Base-by-base conservation (phyloP, 176 grass and related monocot species). In the Phoenix roebelenii region DNA sequence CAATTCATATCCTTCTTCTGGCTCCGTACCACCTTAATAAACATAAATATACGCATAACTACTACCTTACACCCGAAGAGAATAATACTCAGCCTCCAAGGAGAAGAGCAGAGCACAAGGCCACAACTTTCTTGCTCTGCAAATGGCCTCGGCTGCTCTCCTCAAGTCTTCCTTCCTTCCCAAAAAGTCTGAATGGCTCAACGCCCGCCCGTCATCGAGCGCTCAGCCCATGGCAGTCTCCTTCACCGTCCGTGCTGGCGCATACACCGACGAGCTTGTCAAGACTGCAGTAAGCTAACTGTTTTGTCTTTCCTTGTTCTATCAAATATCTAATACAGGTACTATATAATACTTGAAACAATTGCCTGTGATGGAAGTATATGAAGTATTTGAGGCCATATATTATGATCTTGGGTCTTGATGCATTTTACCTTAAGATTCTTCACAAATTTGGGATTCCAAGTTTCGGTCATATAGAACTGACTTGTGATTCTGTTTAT, bases 141-240 rank as follows among this genome's bases (percentile, higher is more conserved):
- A 73, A 78, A 98, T 98, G 94, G 88, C 88, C 32, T 89, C 85
- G 67, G 85, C 88, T 71, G 76, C 93, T 83, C 76, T 98, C 74
- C 94, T 93, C 76, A 93, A 89, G 61, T 98, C 88, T 15, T 98
- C 94, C 61, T 98, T 98, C 94, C 88, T 93, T 71, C 88, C 94
- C 76, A 98, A 86, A 79, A 98, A 76, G 56, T 62, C 85, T 5
- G 85, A 98, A 78, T 98, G 88, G 82, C 82, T 80, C 50, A 64
- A 68, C 0, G 70, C 70, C 50, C 73, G 80, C 39, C 67, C 23
- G 7, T 59, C 60, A 5, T 61, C 75, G 0, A 16, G 54, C 51
- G 39, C 74, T 76, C 86, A 82, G 63, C 72, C 66, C 10, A 67
- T 78, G 16, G 64, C 77, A 0, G 82, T 98, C 72, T 83, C 85